Evolutionary conservation across 2,329 filamentous ascomycete genomes (phyloP).

Genomic region (Stemphylium beticola): DNA sequence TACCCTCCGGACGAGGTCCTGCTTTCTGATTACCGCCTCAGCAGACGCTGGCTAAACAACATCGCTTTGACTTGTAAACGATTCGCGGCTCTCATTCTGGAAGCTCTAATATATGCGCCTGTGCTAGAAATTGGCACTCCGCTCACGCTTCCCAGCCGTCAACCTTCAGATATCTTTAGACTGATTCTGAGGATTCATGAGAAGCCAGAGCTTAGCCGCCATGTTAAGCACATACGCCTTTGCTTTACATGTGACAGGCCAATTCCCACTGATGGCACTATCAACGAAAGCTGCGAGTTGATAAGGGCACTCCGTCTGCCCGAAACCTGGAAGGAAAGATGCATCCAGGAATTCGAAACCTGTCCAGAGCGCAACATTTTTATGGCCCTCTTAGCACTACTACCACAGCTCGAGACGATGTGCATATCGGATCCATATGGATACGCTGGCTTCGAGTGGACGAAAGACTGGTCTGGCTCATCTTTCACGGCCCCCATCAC

Average conservation of each 20-base stretch:
- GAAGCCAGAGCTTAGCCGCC: constrained; percentile 4
- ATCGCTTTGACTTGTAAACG: constrained; percentile 21
- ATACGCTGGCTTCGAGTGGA: background rate
- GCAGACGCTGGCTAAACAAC: constrained; percentile 5
- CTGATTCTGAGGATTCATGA: constrained; percentile 7
- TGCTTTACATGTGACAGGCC: background rate
- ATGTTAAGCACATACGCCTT: constrained; percentile 17
- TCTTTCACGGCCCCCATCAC: background rate
- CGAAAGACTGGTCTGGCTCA: background rate
- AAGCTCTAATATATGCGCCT: constrained; percentile 8
- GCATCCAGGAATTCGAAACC: background rate
- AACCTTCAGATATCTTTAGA: background rate
- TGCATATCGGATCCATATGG: constrained; percentile 8
- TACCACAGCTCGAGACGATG: constrained; percentile 14
- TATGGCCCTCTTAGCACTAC: constrained; percentile 3
- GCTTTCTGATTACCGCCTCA: constrained; percentile 9
- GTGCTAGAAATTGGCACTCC: constrained; percentile 2
- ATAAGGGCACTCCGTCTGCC: background rate
- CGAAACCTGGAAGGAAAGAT: background rate
- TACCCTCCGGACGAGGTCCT: constrained; percentile 8
- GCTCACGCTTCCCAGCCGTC: background rate
- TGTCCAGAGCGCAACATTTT: background rate
- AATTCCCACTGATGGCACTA: background rate
- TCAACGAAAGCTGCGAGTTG: background rate
- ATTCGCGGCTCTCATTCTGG: constrained; percentile 14